Base-by-base conservation (phyloP, 2,329 filamentous ascomycete genomes). In the Penicillium sp. region DNA sequence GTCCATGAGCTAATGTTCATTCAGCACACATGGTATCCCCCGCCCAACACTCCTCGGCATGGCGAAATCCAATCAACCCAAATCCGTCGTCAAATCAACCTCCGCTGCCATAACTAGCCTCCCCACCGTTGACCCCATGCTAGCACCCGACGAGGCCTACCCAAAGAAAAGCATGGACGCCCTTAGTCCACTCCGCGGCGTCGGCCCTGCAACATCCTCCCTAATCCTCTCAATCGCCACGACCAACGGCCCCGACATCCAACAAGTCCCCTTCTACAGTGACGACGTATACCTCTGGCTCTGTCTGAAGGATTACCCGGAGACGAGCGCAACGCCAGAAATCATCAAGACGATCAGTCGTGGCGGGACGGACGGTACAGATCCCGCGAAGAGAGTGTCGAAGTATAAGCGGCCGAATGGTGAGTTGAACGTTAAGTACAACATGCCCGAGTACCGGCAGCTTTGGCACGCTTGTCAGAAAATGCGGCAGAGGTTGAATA, bases 231-330 rank as follows among this genome's bases (percentile, higher is more conserved):
- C 71, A 6, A 63, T 75, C 8, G 69, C 59, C 3, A 64, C 68
- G 1, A 54, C 44, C 9, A 9, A n/a, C 2, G 36, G 43, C 7
- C 50, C 50, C 2, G n/a, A 29, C 1, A 28, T 29, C 5, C 54
- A 55, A 19, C 60, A 67, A 16, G 54, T 72, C 1, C 75, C 76
- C 0, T 79, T 78, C 42, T 78, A 75, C 55, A 76, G 74, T 34
- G 76, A 79, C 39, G 75, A 78, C 58, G 53, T 72, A 19, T 78
- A 67, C 48, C 59, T 69, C 9, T 79, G 76, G 75, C 58, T 78
- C 2, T 68, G 69, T 67, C 16, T 65, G 33, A 51, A 58, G 18
- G 55, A 56, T 8, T 69, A 61, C 24, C 65, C 68, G 3, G 52
- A 42, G 3, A 18, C 31, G 16, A 14, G 43, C 16, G 26, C 14